Conservation (phyloP, 768 basidiomycete species). For the Tricholoma flavovirens region DNA sequence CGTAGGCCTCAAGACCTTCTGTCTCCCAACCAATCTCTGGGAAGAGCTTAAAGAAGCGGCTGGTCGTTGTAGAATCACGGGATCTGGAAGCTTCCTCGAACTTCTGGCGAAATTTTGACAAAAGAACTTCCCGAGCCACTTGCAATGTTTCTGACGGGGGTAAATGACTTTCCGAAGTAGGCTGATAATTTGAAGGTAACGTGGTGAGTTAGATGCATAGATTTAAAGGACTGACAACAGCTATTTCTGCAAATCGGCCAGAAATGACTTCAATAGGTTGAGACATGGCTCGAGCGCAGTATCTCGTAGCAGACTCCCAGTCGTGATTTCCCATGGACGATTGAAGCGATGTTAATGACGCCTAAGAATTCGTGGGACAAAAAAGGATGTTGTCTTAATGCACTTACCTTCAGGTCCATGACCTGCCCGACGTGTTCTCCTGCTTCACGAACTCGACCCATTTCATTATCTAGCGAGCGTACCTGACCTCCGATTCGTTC, state of each 20-base stretch:
- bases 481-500: conserved; percentile 92
- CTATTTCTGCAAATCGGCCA: conserved; percentile 79
- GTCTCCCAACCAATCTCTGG: conserved; percentile 92
- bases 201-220: neutral
- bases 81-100: conserved; percentile 79
- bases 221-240: conserved; percentile 57
- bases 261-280: conserved; percentile 72
- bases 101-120: conserved; percentile 70
- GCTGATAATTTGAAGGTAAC: conserved; percentile 43
- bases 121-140: conserved; percentile 64
- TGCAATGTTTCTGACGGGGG: conserved; percentile 83
- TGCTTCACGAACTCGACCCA: conserved; percentile 83
- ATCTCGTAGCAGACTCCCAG: conserved; percentile 93
- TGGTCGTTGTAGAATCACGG: conserved; percentile 81
- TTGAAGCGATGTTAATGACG: conserved; percentile 42
- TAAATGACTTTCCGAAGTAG: conserved; percentile 80
- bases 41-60: conserved; percentile 95
- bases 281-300: conserved; percentile 87
- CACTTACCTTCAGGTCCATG: conserved; percentile 84
- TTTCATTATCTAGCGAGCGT: conserved; percentile 84
- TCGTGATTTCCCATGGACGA: conserved; percentile 80
- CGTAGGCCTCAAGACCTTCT: conserved; percentile 89
- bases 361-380: conserved; percentile 20
- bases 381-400: neutral
- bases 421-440: conserved; percentile 90